These are phyloP conservation scores for Extremus antarcticus DNA, from an alignment of 495 filamentous ascomycete species.

Conservation along the genomic window DNA sequence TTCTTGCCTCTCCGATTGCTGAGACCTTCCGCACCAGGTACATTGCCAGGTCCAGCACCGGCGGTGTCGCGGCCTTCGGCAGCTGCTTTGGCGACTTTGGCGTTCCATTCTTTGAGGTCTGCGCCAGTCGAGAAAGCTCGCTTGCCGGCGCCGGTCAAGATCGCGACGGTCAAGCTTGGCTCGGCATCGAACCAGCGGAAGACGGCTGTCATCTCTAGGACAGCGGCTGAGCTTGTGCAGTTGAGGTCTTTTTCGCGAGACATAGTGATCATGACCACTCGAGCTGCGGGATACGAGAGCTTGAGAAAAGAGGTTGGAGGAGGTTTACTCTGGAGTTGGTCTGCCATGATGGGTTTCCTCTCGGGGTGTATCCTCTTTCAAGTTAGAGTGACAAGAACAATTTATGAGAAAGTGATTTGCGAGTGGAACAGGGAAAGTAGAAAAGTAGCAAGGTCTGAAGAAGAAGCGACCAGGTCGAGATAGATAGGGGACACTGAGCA, in stretches of 20 bases:
- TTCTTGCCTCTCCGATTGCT: conserved; percentile 39
- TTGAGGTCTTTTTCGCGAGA: conserved; percentile 49
- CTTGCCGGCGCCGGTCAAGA: conserved; percentile 43
- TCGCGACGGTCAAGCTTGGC: conserved; percentile 42
- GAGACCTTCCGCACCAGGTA: conserved; percentile 27
- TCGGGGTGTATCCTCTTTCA: not conserved
- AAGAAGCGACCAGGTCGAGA: too few relatives aligned
- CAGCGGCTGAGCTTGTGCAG: conserved; percentile 39
- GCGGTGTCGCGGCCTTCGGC: not conserved
- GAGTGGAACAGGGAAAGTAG: too few relatives aligned
- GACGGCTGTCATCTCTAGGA: conserved; percentile 40
- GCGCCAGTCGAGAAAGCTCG: conserved; percentile 48
- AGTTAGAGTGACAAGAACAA: too few relatives aligned
- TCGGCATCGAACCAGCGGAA: conserved; percentile 50
- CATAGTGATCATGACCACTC: conserved; percentile 49
- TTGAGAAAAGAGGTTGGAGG: conserved; percentile 9
- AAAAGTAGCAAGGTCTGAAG: too few relatives aligned
- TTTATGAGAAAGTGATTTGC: too few relatives aligned
- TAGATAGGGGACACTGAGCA: too few relatives aligned
- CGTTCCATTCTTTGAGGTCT: conserved; percentile 34
- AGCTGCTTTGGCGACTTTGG: not conserved
- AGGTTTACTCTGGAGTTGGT: not conserved
- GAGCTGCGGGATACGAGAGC: conserved; percentile 42
- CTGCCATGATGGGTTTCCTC: not conserved
- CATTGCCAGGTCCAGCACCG: conserved; percentile 26